A percentile compares a stretch with the other conserved stretches of the same genome.
Evolutionary conservation across 495 filamentous ascomycete genomes (phyloP).

Genomic region (Podospora fimiseda): DNA sequence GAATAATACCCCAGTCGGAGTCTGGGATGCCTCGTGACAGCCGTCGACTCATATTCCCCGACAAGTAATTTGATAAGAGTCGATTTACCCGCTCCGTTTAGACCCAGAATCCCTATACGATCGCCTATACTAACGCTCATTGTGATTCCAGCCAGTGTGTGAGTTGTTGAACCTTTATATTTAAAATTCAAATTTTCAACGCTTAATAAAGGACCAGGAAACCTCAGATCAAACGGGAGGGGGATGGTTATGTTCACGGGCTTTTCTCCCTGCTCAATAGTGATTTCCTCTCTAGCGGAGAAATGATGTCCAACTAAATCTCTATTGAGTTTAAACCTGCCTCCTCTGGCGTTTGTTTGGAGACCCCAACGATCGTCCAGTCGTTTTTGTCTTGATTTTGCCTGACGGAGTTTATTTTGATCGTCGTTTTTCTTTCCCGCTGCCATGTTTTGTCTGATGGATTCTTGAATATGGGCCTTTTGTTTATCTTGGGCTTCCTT

Average conservation of each 20-base stretch:
- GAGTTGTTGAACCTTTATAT: constrained; percentile 34
- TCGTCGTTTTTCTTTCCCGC: constrained; percentile 66
- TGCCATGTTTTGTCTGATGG: constrained; percentile 62
- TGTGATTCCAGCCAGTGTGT: constrained; percentile 49
- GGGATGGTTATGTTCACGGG: constrained; percentile 52
- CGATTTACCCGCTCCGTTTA: constrained; percentile 71
- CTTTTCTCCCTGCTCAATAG: constrained; percentile 60
- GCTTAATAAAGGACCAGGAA: constrained; percentile 64
- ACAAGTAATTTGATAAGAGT: constrained; percentile 59
- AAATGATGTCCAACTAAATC: constrained; percentile 58
- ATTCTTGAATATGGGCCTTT: constrained; percentile 67
- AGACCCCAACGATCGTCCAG: constrained; percentile 73
- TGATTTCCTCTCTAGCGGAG: constrained; percentile 56
- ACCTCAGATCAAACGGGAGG: constrained; percentile 58
- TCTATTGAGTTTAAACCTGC: constrained; percentile 70
- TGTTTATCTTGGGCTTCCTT: constrained; percentile 73
- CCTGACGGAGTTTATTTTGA: constrained; percentile 72
- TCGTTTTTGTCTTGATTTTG: constrained; percentile 72
- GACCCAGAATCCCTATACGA: constrained; percentile 64
- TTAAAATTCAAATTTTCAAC: constrained; percentile 58
- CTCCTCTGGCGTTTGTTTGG: constrained; percentile 61
- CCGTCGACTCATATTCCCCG: constrained; percentile 40
- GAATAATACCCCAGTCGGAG: constrained; percentile 66
- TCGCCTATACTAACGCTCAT: constrained; percentile 63
- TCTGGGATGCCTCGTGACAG: constrained; percentile 55